These are phyloP conservation scores for Torulaspora quercuum DNA, from an alignment of 805 yeast genomes.

Conservation along the genomic window DNA sequence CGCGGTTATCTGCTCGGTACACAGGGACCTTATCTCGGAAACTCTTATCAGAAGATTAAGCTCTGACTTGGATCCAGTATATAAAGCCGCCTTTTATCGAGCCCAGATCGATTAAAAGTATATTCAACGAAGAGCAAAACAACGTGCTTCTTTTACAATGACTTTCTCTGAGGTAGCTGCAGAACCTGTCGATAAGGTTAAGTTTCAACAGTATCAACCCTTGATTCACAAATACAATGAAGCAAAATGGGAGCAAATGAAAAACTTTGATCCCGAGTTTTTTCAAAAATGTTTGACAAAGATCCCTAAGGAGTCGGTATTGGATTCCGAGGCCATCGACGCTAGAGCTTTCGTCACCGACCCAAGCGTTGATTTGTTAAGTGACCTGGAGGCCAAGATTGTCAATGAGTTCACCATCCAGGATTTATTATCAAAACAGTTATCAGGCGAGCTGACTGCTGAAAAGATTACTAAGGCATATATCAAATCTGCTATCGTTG, in stretches of 20 bases:
- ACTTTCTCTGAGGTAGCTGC: slow-evolving; percentile 3
- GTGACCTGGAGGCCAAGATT: slow-evolving; percentile 39
- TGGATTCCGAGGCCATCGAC: slow-evolving; percentile 27
- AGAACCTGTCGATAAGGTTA: slow-evolving; percentile 10
- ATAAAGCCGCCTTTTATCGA: too few species aligned
- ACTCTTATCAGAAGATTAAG: too few species aligned
- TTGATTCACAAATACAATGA: slow-evolving; percentile 24
- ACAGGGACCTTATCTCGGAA: too few species aligned
- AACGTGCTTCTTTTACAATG: slow-evolving; percentile 3
- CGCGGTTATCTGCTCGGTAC: too few species aligned
- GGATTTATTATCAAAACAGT: slow-evolving; percentile 43
- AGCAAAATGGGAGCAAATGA: slow-evolving; percentile 23
- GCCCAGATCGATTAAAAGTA: background rate
- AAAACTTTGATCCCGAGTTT: slow-evolving; percentile 23
- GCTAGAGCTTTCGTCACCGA: slow-evolving; percentile 19
- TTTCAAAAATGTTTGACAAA: slow-evolving; percentile 18
- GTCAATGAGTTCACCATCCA: slow-evolving; percentile 44
- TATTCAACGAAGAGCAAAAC: background rate
- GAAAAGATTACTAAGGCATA: slow-evolving; percentile 56
- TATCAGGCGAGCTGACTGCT: slow-evolving; percentile 46
- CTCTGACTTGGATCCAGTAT: too few species aligned
- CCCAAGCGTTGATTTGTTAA: slow-evolving; percentile 26
- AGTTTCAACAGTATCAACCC: slow-evolving; percentile 19
- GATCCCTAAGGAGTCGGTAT: slow-evolving; percentile 20
- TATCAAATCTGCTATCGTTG: slow-evolving; percentile 60